Base-by-base conservation (phyloP, 1,284 basidiomycete genomes). In the Mycena citricolor region DNA sequence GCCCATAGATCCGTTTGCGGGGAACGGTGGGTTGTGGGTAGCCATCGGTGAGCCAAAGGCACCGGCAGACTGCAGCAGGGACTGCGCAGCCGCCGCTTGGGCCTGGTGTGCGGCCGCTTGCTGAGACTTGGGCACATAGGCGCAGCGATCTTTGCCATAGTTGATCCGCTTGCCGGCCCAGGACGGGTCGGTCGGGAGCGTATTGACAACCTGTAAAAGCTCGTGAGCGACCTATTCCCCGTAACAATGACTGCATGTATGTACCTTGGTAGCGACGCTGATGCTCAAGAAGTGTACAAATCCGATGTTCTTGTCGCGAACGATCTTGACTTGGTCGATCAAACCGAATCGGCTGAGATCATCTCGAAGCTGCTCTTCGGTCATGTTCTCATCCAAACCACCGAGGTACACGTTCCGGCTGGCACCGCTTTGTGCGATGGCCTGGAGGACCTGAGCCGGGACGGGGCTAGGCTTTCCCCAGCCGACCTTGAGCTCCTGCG, bases 271-370 rank as follows among this genome's bases (percentile, higher is more conserved):
- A 23, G 94, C 94, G 29, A 88, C 82, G 11, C 86, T 79, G 62
- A 97, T 95, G 65, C 87, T 91, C 58, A 97, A 71, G 74, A 97
- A 97, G 68, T 97, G 94, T 29, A 97, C 90, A 62, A 97, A 97
- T 6, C 92, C 94, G 54, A 97, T 97, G 61, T 94, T 94, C 77
- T 97, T 97, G 73, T 97, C 94, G 50, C 92, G 73, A 30, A 97
- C 94, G 60, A 97, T 95, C 78, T 97, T 97, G 62, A 97, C 92
- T 65, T 97, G 94, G 67, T 97, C 94, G 61, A 97, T 97, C 32
- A 94, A 74, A n/a, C 94, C 94, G 59, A 94, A 97, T 30, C 87
- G 76, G 58, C 79, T 83, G 39, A 91, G 72, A 61, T 94, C 92
- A 52, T 95, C 90, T 22, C 93, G 71, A 32, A 97, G 70, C 63